These are phyloP conservation scores for Imleria badia DNA, from an alignment of 768 basidiomycete species.

Conservation along the genomic window DNA sequence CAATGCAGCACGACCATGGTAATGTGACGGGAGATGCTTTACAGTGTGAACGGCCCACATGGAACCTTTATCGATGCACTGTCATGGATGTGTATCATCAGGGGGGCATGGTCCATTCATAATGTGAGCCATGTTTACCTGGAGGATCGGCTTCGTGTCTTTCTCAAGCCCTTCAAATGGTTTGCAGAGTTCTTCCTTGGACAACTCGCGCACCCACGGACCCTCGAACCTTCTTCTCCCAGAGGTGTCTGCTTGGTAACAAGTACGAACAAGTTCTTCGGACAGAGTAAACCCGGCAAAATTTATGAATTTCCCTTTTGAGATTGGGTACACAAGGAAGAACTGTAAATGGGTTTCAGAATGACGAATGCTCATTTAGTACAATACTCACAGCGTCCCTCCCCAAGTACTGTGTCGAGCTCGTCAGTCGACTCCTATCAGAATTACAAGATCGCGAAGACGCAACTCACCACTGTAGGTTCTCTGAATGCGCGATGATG, in stretches of 20 bases:
- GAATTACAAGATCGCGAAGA: neutral
- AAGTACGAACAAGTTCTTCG: slow-evolving; percentile 52
- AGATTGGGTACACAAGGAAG: slow-evolving; percentile 61
- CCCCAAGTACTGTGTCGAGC: slow-evolving; percentile 51
- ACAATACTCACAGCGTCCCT: slow-evolving; percentile 40
- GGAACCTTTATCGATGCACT: slow-evolving; percentile 54
- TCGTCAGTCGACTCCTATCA: slow-evolving; percentile 1
- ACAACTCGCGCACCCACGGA: slow-evolving; percentile 50
- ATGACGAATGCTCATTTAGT: neutral
- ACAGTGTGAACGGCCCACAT: slow-evolving; percentile 67
- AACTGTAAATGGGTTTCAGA: slow-evolving; percentile 39
- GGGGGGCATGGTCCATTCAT: neutral
- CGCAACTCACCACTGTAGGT: slow-evolving; percentile 45
- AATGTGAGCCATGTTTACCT: slow-evolving; percentile 37
- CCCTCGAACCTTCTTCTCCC: slow-evolving; percentile 20
- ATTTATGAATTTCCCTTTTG: slow-evolving; percentile 57
- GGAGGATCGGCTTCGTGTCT: slow-evolving; percentile 55
- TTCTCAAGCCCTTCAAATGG: slow-evolving; percentile 57
- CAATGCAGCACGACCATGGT: slow-evolving; percentile 51
- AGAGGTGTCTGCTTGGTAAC: slow-evolving; percentile 26
- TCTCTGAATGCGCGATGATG: slow-evolving; percentile 48
- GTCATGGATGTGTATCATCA: neutral
- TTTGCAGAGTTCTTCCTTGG: slow-evolving; percentile 43
- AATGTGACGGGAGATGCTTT: slow-evolving; percentile 49
- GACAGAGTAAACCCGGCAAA: slow-evolving; percentile 56